These are phyloP conservation scores for Hippophae gyantsensis DNA, from an alignment of 306 rosid species.

Conservation along the genomic window DNA sequence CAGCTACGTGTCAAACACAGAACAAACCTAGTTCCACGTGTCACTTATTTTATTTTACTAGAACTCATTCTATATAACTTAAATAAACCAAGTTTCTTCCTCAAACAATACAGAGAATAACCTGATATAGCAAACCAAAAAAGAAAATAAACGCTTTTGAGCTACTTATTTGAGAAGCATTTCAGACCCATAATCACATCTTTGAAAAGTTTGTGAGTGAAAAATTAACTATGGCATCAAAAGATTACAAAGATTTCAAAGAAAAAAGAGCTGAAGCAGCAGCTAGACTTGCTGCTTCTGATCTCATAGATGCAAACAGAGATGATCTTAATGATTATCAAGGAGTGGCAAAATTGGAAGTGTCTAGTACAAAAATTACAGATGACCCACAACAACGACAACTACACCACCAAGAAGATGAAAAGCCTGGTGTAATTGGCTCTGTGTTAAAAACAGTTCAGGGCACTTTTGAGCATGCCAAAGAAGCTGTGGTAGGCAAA, in stretches of 20 bases:
- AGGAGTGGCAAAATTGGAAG: not conserved
- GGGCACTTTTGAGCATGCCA: slow-evolving; percentile 46
- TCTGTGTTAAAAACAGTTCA: slow-evolving; percentile 48
- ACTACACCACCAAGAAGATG: slow-evolving; percentile 17
- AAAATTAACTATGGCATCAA: slow-evolving; percentile 41
- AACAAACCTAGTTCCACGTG: not conserved
- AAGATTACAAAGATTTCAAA: slow-evolving; percentile 37
- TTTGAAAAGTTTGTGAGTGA: not conserved
- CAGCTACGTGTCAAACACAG: not conserved
- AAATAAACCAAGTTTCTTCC: not conserved
- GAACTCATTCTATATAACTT: not conserved
- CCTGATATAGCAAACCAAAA: not conserved
- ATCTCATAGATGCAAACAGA: slow-evolving; percentile 34
- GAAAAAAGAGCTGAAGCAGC: slow-evolving; percentile 63
- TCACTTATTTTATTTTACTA: not conserved
- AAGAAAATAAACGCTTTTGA: not conserved
- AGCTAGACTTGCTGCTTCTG: slow-evolving; percentile 44
- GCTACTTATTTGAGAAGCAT: not conserved
- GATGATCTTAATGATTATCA: not conserved
- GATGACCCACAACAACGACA: not conserved
- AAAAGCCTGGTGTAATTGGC: slow-evolving; percentile 46
- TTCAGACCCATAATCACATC: not conserved
- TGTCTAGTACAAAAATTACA: not conserved
- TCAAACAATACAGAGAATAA: not conserved
- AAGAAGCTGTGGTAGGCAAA: slow-evolving; percentile 25